Evolutionary conservation across 2,329 filamentous ascomycete species (phyloP), one percentile per base, ranked within the genome.

Genomic region (Trichocomaceae sp.): DNA sequence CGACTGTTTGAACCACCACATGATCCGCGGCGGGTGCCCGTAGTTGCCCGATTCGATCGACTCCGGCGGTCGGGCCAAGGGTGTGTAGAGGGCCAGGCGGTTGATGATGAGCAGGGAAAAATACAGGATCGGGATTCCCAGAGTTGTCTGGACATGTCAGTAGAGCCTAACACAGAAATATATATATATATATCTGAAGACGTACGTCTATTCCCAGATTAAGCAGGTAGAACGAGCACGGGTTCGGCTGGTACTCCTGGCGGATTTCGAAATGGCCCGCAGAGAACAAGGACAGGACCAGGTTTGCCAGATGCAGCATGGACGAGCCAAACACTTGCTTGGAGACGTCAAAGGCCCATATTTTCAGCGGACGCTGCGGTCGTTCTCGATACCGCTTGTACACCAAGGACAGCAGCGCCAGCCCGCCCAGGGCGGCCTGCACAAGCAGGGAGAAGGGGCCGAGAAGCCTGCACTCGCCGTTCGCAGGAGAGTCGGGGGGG

Each of bases 331-430:
- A 88, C 52, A 99, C 90, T 77, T 99, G 93, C 77, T 99, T 99
- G 31, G 90, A 95, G 22, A 85, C 93, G 68, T 99, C 93, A 70
- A 97, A 99, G 71, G 88, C 91, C 92, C 93, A 99, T 61, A 99
- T 90, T 79, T 95, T 95, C 66, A 97, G 68, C 1, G 92, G 92
- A 54, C 93, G 82, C 69, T 96, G 92, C 1, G 93, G 92, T 55
- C 88, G 81, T 74, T 99, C 93, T 61, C 88, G 83, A 84, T 87
- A 96, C 62, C 93, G 82, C 77, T 99, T 99, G 77, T 84, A 95
- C 7, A 97, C 92, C 48, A 99, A 80, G 1, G 90, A 88, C 53
- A 92, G 77, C 51, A 97, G 75, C 8, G 93, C 93, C 54, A 96
- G 76, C 17, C 80, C 83, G 17, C 93, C 93, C 17, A 99, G 82